Evolutionary conservation across 306 rosid genomes (phyloP), one percentile per base, ranked within the genome.

Genomic region (Trifolium subterraneum): DNA sequence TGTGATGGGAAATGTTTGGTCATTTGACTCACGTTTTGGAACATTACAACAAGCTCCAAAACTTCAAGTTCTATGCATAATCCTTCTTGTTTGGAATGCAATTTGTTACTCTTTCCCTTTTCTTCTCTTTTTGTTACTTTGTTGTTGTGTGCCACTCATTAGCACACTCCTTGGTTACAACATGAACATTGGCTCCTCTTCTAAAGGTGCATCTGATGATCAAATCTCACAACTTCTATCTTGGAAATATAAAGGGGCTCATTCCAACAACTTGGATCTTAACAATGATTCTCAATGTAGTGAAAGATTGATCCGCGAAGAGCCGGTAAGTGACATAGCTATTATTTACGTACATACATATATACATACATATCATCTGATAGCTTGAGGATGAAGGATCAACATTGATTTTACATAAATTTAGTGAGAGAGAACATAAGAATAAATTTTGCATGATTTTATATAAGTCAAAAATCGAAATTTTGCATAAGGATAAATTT

Each of bases 1-100:
- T 47, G 97, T 94, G 74, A 94, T 94, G 98, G 98, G 98, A 11
- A 94, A 94, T 64, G 95, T 94, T 38, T 94, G 98, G 98, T 79
- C 87, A 0, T 92, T 90, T 44, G 93, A 92, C 73, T 88, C 95
- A 63, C 96, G 97, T 48, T 84, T 89, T 68, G 86, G 88, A 10
- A 87, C 96, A 0, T 86, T 90, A 68, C 73, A 78, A n/a, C 76
- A 77, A 25, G 93, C 98, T 5, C 98, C 96, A 7, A 94, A 84
- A 67, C 95, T 94, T 25, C 86, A 88, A 13, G 72, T 91, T 9
- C 86, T 94, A 12, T 88, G 97, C 76, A 70, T 91, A 70, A 64
- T 85, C 45, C 83, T 94, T 2, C 91, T 94, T 23, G 81, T 86
- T 68, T 94, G 97, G 97, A 94, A 94, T 82, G 98, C 97, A 35